phyloP scores from a whole-genome alignment of 1,284 basidiomycete species.

The Somion occarium region DNA sequence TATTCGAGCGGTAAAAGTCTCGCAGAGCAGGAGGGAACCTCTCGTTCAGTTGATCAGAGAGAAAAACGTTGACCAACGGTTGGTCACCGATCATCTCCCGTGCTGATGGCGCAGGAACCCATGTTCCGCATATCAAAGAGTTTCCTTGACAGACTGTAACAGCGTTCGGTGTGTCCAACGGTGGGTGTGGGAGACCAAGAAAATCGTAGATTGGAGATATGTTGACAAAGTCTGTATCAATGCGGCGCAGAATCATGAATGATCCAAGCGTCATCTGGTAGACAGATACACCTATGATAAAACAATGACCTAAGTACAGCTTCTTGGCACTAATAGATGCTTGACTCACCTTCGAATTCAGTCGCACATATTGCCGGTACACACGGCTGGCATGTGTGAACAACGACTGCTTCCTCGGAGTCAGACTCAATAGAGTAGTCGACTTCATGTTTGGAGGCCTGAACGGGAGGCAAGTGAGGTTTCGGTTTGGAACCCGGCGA shows the following conservation, averaged over 20 bases:
- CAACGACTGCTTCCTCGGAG: constrained; percentile 30
- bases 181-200: constrained; percentile 33
- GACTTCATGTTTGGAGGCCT: neutral
- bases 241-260: constrained; percentile 52
- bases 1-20: constrained; percentile 45
- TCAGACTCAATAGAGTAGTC: neutral
- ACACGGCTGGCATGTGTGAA: constrained; percentile 58
- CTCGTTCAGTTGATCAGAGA: constrained; percentile 54
- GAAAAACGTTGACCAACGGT: constrained; percentile 43
- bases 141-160: constrained; percentile 43
- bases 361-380: constrained; percentile 56
- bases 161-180: constrained; percentile 36
- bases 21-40: constrained; percentile 54
- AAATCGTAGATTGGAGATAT: constrained; percentile 51
- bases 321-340: neutral
- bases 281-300: constrained; percentile 55
- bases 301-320: constrained; percentile 5
- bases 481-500: neutral
- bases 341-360: constrained; percentile 55
- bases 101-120: constrained; percentile 59
- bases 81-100: constrained; percentile 45
- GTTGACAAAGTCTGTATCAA: constrained; percentile 73
- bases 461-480: neutral
- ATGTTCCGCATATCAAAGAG: constrained; percentile 49
- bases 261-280: constrained; percentile 59